A percentile compares a stretch with the other conserved stretches of the same genome.
These are phyloP conservation scores for Nidula niveotomentosa DNA, from an alignment of 1,284 basidiomycete species.

Conservation along the genomic window DNA sequence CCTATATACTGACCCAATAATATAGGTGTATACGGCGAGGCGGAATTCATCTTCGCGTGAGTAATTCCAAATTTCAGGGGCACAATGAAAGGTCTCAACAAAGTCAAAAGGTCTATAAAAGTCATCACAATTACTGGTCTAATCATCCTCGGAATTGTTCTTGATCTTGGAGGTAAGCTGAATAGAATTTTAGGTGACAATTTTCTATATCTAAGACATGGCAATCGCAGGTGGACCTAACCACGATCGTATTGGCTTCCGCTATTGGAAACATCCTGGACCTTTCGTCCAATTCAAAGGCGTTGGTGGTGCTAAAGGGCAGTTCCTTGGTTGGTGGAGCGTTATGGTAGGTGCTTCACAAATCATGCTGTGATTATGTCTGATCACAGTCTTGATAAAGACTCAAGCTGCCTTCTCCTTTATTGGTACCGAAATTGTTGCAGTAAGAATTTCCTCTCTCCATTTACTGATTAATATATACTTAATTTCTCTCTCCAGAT, in stretches of 20 bases:
- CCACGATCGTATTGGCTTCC: slow-evolving; percentile 53
- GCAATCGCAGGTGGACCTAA: slow-evolving; percentile 38
- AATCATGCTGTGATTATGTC: background rate
- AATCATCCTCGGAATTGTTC: slow-evolving; percentile 63
- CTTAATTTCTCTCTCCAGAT: slow-evolving; percentile 39
- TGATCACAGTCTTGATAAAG: slow-evolving; percentile 19
- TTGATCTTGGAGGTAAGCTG: slow-evolving; percentile 67
- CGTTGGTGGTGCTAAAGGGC: slow-evolving; percentile 60
- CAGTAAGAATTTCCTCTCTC: slow-evolving; percentile 46
- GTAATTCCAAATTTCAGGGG: slow-evolving; percentile 8
- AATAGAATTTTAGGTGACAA: background rate
- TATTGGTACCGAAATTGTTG: slow-evolving; percentile 81
- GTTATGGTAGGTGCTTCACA: slow-evolving; percentile 14
- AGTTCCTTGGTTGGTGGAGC: slow-evolving; percentile 69
- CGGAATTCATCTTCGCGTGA: slow-evolving; percentile 71
- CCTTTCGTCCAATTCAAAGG: slow-evolving; percentile 61
- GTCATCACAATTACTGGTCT: slow-evolving; percentile 72
- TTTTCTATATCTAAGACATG: background rate
- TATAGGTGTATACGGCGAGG: slow-evolving; percentile 66
- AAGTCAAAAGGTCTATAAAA: slow-evolving; percentile 61
- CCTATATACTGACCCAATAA: background rate
- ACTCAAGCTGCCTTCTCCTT: slow-evolving; percentile 84
- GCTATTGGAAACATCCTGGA: slow-evolving; percentile 75
- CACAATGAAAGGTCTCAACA: background rate
- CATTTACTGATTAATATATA: background rate